Evolutionary conservation across 2,329 filamentous ascomycete genomes (phyloP).

Genomic region (Sclerotinia borealis): DNA sequence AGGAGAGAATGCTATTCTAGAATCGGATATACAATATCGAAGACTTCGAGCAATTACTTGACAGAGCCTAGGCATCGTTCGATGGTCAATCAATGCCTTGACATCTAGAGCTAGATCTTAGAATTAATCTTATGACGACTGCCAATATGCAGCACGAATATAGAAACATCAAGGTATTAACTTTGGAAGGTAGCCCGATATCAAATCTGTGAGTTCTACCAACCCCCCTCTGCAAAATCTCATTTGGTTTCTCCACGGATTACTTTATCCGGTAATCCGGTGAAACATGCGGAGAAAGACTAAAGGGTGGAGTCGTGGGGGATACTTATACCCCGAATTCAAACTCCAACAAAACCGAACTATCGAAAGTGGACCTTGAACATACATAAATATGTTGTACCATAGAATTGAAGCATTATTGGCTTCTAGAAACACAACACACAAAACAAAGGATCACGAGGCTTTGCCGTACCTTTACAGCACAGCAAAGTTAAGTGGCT

Average conservation of each 20-base stretch:
- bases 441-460: not conserved
- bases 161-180: not conserved
- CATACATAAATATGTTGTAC: not conserved
- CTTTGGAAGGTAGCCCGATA: not conserved
- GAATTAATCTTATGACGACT: not conserved
- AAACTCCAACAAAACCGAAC: not conserved
- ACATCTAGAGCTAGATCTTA: not conserved
- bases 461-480: not conserved
- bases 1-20: slow-evolving; percentile 30
- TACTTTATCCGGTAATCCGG: not conserved
- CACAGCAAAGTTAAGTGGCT: not conserved
- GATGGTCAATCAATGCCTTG: not conserved
- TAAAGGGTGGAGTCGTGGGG: not conserved
- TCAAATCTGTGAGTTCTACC: not conserved
- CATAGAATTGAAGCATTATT: not conserved
- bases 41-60: no score
- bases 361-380: not conserved
- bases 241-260: not conserved
- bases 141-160: not conserved
- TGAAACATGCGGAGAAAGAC: not conserved
- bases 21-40: not conserved
- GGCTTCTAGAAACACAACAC: not conserved
- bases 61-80: not conserved
- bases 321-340: not conserved
- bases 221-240: not conserved